Base-by-base conservation (phyloP, 2,329 filamentous ascomycete species). In the Scedosporium aurantiacum region DNA sequence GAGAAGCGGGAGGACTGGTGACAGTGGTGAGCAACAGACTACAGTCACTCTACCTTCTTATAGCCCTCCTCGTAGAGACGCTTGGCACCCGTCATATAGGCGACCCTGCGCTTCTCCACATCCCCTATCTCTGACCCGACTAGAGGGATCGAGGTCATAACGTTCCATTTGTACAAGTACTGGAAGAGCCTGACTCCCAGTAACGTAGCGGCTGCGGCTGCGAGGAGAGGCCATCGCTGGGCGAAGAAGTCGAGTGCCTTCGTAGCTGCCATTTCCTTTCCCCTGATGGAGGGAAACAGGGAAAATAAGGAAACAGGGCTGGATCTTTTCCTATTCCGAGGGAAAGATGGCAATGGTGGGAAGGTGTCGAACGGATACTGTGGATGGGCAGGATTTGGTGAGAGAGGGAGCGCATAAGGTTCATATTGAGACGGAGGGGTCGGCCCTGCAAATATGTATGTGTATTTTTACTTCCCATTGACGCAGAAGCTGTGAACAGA, bases 41-140 rank as follows among this genome's bases (percentile, higher is more conserved):
- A 47, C 4, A n/a, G 43, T 5, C 43, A 47, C 18, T 61, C 2
- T 57, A 68, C 70, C 66, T 70, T 72, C 1, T 63, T 63, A 60
- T 72, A 72, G 4, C 70, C 71, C 1, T 68, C 64, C 2, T 60
- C 12, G 43, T 73, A 73, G 2, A 73, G 41, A 1, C 65, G 63
- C 14, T 60, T 66, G 0, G 67, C 68, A 4, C 61, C 60, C 10
- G n/a, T 45, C 16, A 71, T 57, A 28, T 66, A 73, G 0, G 65
- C 68, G 60, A 66, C 63, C 8, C 68, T 62, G 21, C 68, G 62
- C 45, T 70, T 70, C 37, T 69, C 66, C 2, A 65, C 61, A 8
- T 66, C 65, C 21, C 66, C 67, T 2, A 70, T 62, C 4, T 71
- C 68, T n/a, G 63, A 37, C 1, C 69, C 69, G 0, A 66, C 63